phyloP scores from a whole-genome alignment of 805 yeast species.

The Candida saitoana region DNA sequence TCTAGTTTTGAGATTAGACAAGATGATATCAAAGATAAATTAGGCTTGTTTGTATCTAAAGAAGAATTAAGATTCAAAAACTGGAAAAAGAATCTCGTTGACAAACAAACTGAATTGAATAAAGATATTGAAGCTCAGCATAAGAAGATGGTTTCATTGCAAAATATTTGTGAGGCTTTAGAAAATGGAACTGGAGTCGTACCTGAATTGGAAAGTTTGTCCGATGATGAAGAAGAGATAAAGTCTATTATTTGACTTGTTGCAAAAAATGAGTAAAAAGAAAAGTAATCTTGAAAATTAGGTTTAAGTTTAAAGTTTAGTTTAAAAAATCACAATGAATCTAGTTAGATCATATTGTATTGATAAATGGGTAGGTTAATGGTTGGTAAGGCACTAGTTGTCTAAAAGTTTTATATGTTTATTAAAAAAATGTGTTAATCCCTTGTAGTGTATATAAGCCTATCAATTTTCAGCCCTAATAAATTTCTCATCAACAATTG shows the following conservation, averaged over 20 bases:
- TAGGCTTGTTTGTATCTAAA: conserved; percentile 23
- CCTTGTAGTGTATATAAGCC: neutral
- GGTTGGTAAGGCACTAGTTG: too few species aligned
- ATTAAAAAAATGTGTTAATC: neutral
- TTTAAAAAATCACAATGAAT: too few species aligned
- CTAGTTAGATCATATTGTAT: too few species aligned
- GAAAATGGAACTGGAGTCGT: neutral
- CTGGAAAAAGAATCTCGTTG: conserved; percentile 55
- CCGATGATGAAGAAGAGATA: neutral
- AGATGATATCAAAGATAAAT: conserved; percentile 36
- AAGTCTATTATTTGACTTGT: neutral
- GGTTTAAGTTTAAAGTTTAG: too few species aligned
- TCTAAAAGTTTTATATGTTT: too few species aligned
- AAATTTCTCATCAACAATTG: neutral
- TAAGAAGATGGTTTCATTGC: conserved; percentile 31
- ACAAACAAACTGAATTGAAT: conserved; percentile 54
- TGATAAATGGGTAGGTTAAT: too few species aligned
- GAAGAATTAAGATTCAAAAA: conserved; percentile 59
- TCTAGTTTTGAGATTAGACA: conserved; percentile 34
- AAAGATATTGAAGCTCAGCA: conserved; percentile 47
- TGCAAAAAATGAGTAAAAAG: neutral
- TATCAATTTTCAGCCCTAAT: neutral
- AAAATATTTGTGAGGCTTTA: conserved; percentile 17
- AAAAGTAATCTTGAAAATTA: neutral
- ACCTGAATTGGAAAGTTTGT: neutral